Conservation (phyloP, 768 basidiomycete genomes). For the Trametes elegans region DNA sequence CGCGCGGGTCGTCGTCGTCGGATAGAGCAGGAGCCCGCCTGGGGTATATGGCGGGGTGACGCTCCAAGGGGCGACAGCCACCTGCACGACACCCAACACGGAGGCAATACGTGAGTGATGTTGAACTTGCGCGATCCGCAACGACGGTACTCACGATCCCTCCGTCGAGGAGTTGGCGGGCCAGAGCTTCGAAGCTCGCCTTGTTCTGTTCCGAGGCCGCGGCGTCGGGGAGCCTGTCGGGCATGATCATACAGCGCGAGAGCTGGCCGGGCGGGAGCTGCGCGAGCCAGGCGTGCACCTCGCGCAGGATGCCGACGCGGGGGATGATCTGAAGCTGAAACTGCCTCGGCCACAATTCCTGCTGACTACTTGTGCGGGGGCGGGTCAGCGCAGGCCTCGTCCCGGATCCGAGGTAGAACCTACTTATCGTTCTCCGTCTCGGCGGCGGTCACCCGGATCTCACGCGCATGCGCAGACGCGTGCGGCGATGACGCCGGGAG, state of each 20-base stretch:
- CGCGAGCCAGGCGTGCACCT: slow-evolving; percentile 53
- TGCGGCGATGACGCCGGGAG: slow-evolving; percentile 47
- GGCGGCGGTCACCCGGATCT: slow-evolving; percentile 58
- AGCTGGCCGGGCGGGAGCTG: slow-evolving; percentile 35
- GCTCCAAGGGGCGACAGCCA: slow-evolving; percentile 53
- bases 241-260: slow-evolving; percentile 54
- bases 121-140: neutral
- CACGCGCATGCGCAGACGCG: slow-evolving; percentile 43
- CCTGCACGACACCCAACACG: slow-evolving; percentile 41
- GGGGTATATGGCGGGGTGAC: slow-evolving; percentile 41
- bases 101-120: neutral
- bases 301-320: slow-evolving; percentile 39
- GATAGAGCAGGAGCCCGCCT: slow-evolving; percentile 40
- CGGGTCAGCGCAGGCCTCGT: slow-evolving; percentile 6
- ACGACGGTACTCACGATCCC: slow-evolving; percentile 43
- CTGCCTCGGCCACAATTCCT: slow-evolving; percentile 53
- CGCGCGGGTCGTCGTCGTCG: slow-evolving; percentile 23
- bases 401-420: slow-evolving; percentile 29
- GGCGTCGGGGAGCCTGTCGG: slow-evolving; percentile 53
- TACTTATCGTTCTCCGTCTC: slow-evolving; percentile 75
- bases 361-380: slow-evolving; percentile 36
- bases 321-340: slow-evolving; percentile 43
- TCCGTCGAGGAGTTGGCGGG: slow-evolving; percentile 48
- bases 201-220: slow-evolving; percentile 49
- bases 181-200: slow-evolving; percentile 52